Conservation (phyloP, 1,139 yeast species). For the Yamadazyma taylorii region DNA sequence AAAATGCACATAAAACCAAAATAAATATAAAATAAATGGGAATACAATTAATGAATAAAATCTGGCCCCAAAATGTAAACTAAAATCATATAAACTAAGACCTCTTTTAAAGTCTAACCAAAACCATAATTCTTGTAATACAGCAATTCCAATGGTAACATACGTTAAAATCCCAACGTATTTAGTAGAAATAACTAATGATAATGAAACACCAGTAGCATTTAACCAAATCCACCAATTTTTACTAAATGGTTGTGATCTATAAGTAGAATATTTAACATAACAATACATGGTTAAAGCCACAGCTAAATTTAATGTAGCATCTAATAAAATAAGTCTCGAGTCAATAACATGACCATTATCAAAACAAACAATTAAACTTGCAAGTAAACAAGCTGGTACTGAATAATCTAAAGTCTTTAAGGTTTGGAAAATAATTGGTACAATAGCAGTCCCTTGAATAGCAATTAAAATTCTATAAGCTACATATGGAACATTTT, state of each 20-base stretch:
- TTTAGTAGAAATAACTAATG: constrained; percentile 90
- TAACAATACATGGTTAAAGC: constrained; percentile 79
- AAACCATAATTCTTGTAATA: constrained; percentile 81
- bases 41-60: constrained; percentile 68
- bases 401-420: constrained; percentile 81
- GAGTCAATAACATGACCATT: constrained; percentile 93
- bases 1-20: constrained; percentile 95
- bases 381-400: constrained; percentile 76
- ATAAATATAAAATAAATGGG: constrained; percentile 81
- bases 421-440: constrained; percentile 77
- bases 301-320: constrained; percentile 79
- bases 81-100: constrained; percentile 55
- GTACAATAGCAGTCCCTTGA: constrained; percentile 80
- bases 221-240: constrained; percentile 89
- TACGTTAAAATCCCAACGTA: constrained; percentile 95
- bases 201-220: constrained; percentile 79
- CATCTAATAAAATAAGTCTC: constrained; percentile 85
- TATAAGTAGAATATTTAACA: constrained; percentile 73
- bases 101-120: constrained; percentile 75
- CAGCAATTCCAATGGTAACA: constrained; percentile 83
- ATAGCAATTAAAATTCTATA: constrained; percentile 81
- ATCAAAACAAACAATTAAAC: constrained; percentile 78
- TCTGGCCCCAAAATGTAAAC: constrained; percentile 77
- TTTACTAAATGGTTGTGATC: constrained; percentile 61
- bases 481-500: constrained; percentile 87